These are phyloP conservation scores for Solanum lycopersicoides DNA, from an alignment of 257 asterid species.

Conservation along the genomic window DNA sequence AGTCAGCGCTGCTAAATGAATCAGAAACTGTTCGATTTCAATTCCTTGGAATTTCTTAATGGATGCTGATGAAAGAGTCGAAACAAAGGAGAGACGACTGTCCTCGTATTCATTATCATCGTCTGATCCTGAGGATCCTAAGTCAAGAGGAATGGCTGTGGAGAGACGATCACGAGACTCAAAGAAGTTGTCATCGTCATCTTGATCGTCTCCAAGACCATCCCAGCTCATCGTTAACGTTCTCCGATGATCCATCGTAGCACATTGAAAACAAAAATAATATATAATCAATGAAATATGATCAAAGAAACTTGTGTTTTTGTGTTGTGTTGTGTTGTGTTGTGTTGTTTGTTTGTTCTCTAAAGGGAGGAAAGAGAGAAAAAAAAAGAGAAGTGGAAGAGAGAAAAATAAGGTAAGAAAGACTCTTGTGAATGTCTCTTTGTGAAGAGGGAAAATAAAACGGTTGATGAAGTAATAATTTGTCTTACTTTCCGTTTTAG, in stretches of 20 bases:
- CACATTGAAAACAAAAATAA: constrained; percentile 8
- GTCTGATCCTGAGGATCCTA: constrained; percentile 44
- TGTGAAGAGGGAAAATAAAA: not conserved
- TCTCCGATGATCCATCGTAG: constrained; percentile 52
- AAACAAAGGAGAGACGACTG: constrained; percentile 61
- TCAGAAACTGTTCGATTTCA: constrained; percentile 10
- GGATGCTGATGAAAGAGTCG: constrained; percentile 44
- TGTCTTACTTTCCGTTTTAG: not conserved
- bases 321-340: not conserved
- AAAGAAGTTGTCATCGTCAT: constrained; percentile 72
- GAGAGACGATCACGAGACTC: constrained; percentile 57
- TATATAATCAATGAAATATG: not conserved
- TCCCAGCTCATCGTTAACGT: constrained; percentile 91
- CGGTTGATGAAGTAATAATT: not conserved
- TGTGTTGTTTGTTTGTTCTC: not conserved
- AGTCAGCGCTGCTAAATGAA: constrained; percentile 23
- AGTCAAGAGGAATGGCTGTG: constrained; percentile 39
- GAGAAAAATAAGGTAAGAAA: not conserved
- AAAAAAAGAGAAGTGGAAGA: not conserved
- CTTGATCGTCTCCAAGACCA: constrained; percentile 43
- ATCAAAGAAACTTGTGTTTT: not conserved
- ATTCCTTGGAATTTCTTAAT: constrained; percentile 3
- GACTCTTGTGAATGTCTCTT: not conserved
- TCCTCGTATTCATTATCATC: constrained; percentile 65
- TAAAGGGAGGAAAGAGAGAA: not conserved